Conservation (phyloP, 768 basidiomycete species). For the Tricholoma furcatifolium region DNA sequence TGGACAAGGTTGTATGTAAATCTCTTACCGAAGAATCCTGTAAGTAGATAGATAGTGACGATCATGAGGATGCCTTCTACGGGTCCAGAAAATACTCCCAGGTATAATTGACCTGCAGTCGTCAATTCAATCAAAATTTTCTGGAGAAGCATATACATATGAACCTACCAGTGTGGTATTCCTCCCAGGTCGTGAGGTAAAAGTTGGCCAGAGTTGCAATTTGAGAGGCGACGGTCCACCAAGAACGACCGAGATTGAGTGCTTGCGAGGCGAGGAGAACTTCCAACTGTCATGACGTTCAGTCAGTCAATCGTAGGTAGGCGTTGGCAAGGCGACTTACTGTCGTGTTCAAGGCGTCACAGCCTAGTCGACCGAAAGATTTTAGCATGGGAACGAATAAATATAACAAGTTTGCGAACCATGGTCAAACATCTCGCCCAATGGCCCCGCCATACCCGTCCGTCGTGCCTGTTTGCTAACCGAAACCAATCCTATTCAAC, state of each 20-base stretch:
- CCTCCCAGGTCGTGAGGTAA: conserved; percentile 80
- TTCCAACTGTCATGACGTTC: conserved; percentile 59
- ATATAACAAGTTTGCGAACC: conserved; percentile 42
- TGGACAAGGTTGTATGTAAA: not conserved
- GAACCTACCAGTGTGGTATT: conserved; percentile 79
- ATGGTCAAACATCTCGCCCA: conserved; percentile 99
- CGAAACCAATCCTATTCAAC: not conserved
- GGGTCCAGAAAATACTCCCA: conserved; percentile 92
- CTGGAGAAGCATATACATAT: not conserved
- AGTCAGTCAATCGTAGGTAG: not conserved
- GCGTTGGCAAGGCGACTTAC: conserved; percentile 37
- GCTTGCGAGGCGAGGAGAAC: conserved; percentile 80
- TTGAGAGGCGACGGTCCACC: conserved; percentile 96
- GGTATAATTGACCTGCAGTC: conserved; percentile 73
- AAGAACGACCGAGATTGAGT: conserved; percentile 87
- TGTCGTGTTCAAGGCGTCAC: conserved; percentile 94
- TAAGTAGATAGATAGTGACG: conserved; percentile 69
- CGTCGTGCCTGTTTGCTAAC: conserved; percentile 90
- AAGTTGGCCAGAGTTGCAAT: conserved; percentile 75
- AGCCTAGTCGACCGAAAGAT: conserved; percentile 47
- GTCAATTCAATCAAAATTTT: not conserved
- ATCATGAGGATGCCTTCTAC: conserved; percentile 96
- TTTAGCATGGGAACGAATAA: not conserved
- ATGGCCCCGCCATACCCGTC: conserved; percentile 95
- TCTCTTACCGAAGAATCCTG: conserved; percentile 69